phyloP scores from a whole-genome alignment of 2,329 filamentous ascomycete species.

The Phialemoniopsis sp. region DNA sequence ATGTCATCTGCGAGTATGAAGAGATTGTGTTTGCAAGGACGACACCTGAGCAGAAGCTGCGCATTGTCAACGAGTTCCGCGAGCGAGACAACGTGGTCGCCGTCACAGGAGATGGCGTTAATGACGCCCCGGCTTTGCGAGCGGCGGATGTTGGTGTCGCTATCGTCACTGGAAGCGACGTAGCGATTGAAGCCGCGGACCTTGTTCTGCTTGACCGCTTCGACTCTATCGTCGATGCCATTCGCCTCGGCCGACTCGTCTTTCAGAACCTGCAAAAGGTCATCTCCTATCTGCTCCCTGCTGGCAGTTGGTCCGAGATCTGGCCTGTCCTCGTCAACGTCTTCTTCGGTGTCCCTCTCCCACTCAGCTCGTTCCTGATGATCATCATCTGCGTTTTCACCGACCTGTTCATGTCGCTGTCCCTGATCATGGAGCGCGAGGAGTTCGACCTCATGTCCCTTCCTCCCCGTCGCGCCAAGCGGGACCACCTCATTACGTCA shows the following conservation, averaged over 20 bases:
- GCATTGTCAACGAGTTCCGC: slow-evolving; percentile 59
- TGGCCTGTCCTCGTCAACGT: slow-evolving; percentile 54
- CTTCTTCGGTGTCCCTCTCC: slow-evolving; percentile 48
- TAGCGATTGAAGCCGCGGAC: slow-evolving; percentile 60
- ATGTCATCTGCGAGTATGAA: slow-evolving; percentile 25
- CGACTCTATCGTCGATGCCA: slow-evolving; percentile 64
- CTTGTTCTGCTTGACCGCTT: slow-evolving; percentile 68
- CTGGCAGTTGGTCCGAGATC: slow-evolving; percentile 52
- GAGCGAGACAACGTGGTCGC: slow-evolving; percentile 56
- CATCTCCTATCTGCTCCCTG: slow-evolving; percentile 41
- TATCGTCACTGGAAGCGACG: slow-evolving; percentile 58
- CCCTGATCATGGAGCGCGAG: slow-evolving; percentile 51
- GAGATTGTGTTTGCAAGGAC: slow-evolving; percentile 66
- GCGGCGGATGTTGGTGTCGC: slow-evolving; percentile 63
- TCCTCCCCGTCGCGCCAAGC: slow-evolving; percentile 43
- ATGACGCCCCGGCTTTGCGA: slow-evolving; percentile 61
- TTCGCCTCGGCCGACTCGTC: slow-evolving; percentile 37
- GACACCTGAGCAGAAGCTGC: slow-evolving; percentile 65
- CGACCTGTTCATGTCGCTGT: slow-evolving; percentile 45
- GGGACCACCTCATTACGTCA: slow-evolving; percentile 46
- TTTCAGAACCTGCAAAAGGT: slow-evolving; percentile 37
- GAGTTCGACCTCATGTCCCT: slow-evolving; percentile 48
- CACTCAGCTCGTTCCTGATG: slow-evolving; percentile 49
- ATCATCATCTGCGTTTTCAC: slow-evolving; percentile 55
- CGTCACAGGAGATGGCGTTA: slow-evolving; percentile 70